Percentiles rank a stretch among this genome's conserved stretches.
phyloP scores from a whole-genome alignment of 139 green algal genomes.

The Gonium pectorale region DNA sequence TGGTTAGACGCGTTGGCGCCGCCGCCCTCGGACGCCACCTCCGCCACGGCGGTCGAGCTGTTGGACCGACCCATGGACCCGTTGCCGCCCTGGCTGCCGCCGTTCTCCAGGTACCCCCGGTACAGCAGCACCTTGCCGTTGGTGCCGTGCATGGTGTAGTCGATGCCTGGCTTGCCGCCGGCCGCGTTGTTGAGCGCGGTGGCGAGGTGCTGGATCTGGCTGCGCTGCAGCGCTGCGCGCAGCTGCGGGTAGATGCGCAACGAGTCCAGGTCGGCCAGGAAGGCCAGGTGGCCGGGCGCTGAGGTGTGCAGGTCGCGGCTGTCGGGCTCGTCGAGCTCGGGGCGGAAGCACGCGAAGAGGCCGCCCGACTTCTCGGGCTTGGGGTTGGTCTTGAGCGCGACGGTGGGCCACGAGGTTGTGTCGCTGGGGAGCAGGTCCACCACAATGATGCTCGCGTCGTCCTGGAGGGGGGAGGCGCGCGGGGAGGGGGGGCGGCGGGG shows the following conservation, averaged over 20 bases:
- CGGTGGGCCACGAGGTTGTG: slow-evolving; percentile 56
- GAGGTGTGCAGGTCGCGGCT: slow-evolving; percentile 17
- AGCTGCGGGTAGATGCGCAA: slow-evolving; percentile 52
- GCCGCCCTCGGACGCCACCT: slow-evolving; percentile 3
- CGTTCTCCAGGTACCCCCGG: slow-evolving; percentile 10
- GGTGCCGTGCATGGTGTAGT: slow-evolving; percentile 62
- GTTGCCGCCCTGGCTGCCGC: not conserved
- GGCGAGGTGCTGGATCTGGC: slow-evolving; percentile 36
- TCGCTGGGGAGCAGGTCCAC: slow-evolving; percentile 79
- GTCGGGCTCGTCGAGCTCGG: slow-evolving; percentile 42
- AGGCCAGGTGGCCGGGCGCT: slow-evolving; percentile 30
- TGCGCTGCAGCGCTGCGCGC: slow-evolving; percentile 41
- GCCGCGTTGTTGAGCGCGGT: slow-evolving; percentile 21
- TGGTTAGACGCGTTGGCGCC: slow-evolving; percentile 33
- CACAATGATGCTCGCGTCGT: slow-evolving; percentile 89
- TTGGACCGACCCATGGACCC: not conserved
- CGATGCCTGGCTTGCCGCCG: not conserved
- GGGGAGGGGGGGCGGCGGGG: not conserved
- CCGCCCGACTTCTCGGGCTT: slow-evolving; percentile 35
- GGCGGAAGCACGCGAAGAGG: slow-evolving; percentile 42
- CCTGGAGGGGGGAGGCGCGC: slow-evolving; percentile 48
- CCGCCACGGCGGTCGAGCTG: not conserved
- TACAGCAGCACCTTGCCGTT: slow-evolving; percentile 45
- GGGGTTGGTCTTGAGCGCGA: slow-evolving; percentile 53
- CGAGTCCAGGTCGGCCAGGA: slow-evolving; percentile 60